Evolutionary conservation across 2,329 filamentous ascomycete species (phyloP), one percentile per base, ranked within the genome.

Genomic region (Thermoascus crustaceus): DNA sequence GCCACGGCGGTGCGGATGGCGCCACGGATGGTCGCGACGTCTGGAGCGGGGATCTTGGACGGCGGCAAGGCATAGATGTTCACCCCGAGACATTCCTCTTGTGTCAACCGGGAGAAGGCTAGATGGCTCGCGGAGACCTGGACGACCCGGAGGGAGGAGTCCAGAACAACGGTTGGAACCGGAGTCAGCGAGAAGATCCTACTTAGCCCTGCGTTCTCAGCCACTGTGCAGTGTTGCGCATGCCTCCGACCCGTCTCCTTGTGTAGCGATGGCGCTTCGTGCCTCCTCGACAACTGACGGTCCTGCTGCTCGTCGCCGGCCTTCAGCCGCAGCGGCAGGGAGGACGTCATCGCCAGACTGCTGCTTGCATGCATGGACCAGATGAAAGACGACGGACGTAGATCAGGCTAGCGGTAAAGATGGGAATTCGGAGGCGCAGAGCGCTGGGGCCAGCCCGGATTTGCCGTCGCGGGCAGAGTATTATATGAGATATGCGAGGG

Each of bases 101-200:
- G 55, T 11, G 47, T 34, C 24, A 51, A 38, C 11, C 54, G 40
- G 30, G 58, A 63, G 14, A 63, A 42, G 4, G 45, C 37, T 14
- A 62, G 45, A 46, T 67, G 64, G 40, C 63, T 66, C 21, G 65
- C 54, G 3, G 69, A 73, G 3, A 66, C 59, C 33, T 68, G 51
- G 13, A 60, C 23, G n/a, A 67, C 46, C n/a, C 42, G 48, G 9
- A 64, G 43, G 5, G 54, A 47, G 4, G 53, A 43, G 38, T 66
- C 54, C 9, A 66, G 49, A 18, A 66, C 43, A n/a, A 63, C 43
- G 1, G 60, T 63, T 3, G 63, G 63, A 5, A 52, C 49, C 0
- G 62, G 60, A 1, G 57, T 59, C 16, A 48, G 34, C 14, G 41
- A 30, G 29, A 54, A 43, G 30, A 57, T 49, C 13, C 39, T 39